Base-by-base conservation (phyloP, 148 eudicot genomes). In the Cornus florida region DNA sequence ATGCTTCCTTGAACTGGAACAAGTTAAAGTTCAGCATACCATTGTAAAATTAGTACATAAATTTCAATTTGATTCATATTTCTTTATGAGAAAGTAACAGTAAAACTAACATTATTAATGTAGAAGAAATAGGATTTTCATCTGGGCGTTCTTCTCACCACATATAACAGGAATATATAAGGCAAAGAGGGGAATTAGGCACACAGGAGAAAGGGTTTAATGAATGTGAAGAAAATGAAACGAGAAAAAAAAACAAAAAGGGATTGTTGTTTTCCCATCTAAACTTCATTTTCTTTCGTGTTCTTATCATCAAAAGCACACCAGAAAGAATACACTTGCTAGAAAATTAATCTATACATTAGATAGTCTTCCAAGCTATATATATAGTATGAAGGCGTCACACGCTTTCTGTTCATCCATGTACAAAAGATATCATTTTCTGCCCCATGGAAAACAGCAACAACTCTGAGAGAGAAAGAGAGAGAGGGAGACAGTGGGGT, bases 391-490 rank as follows among this genome's bases (percentile, higher is more conserved):
- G 33, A 39, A 60, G 28, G 70, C 38, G 16, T 12, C 22, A 31
- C 7, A 43, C 22, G 65, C 62, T 33, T 74, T 48, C 59, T 17
- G 20, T 28, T 53, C 48, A 31, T 5, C 10, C 0, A 38, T 41
- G 46, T 38, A 11, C 71, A 28, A 39, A 31, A 38, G 72, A 33
- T 81, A 72, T 91, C 84, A 84, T 77, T 87, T 87, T 80, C 85
- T 70, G 65, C 85, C 80, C 94, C 94, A 91, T 67, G 92, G 87
- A 69, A 89, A 84, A 81, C 94, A 91, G 71, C 86, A 50, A 72
- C 92, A 87, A 66, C 89, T 77, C 92, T 89, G 89, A 20, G 9
- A 43, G 48, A 43, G 48, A 43, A 8, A 43, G 10, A 32, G 4
- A 38, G 17, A 78, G 50, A 77, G 74, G 70, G 67, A 53, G n/a